Conservation (phyloP, 495 filamentous ascomycete species). For the Penicillium nucicola region DNA sequence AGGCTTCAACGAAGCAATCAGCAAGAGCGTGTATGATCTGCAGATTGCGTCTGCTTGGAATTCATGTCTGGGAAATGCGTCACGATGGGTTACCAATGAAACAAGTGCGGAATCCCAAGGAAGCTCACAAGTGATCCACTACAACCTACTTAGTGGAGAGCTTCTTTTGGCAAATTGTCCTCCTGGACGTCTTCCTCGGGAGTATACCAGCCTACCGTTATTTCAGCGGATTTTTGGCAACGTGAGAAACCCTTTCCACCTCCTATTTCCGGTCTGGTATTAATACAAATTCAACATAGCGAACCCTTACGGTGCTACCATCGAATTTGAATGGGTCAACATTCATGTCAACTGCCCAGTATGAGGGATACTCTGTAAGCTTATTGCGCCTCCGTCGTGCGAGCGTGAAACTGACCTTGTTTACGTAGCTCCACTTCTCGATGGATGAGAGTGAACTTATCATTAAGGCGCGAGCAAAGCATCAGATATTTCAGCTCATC, state of each 20-base stretch:
- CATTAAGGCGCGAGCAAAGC: constrained; percentile 9
- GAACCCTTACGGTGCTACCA: constrained; percentile 35
- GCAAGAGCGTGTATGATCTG: constrained; percentile 1
- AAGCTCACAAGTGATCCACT: not conserved
- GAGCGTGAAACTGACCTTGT: not conserved
- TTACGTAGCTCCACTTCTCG: constrained; percentile 35
- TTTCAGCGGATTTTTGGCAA: constrained; percentile 40
- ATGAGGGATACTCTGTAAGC: too few species aligned
- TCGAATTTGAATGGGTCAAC: constrained; percentile 39
- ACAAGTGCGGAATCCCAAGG: not conserved
- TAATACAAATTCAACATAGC: constrained; percentile 3
- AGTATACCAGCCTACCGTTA: constrained; percentile 40
- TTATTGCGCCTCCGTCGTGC: too few species aligned
- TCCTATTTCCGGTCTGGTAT: too few species aligned
- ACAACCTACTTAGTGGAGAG: constrained; percentile 11
- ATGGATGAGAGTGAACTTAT: constrained; percentile 22
- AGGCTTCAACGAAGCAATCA: constrained; percentile 13
- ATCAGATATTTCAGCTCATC: constrained; percentile 39
- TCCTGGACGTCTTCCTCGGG: constrained; percentile 37
- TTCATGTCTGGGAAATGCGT: not conserved
- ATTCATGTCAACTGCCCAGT: constrained; percentile 32
- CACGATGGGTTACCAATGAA: constrained; percentile 7
- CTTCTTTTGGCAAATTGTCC: constrained; percentile 13
- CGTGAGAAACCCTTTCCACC: constrained; percentile 11
- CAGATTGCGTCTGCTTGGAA: constrained; percentile 4